phyloP scores from a whole-genome alignment of 345 rosid species.

The Hibiscus trionum region DNA sequence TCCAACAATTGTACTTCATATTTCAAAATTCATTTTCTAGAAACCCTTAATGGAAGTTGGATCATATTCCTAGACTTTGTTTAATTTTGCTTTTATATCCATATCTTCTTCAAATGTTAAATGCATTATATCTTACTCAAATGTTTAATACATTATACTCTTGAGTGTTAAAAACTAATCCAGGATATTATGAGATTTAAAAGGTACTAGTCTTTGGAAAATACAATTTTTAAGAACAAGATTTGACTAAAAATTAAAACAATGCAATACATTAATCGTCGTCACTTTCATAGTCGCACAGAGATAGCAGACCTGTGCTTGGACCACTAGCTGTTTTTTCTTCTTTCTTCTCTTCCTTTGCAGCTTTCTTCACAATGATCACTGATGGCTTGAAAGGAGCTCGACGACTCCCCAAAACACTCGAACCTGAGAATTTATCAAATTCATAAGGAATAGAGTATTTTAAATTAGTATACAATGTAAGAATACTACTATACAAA shows the following conservation, averaged over 20 bases:
- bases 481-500: not conserved
- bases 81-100: no score
- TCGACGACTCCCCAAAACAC: slow-evolving; percentile 16
- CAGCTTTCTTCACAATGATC: slow-evolving; percentile 48
- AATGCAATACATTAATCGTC: slow-evolving; percentile 31
- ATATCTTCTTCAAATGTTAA: no score
- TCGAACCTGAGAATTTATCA: slow-evolving; percentile 7
- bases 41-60: no score
- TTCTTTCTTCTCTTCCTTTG: slow-evolving; percentile 33
- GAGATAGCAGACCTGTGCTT: slow-evolving; percentile 36
- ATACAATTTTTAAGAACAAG: not conserved
- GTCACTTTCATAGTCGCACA: slow-evolving; percentile 55
- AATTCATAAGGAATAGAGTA: not conserved
- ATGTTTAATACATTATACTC: not conserved
- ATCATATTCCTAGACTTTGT: no score
- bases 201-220: not conserved
- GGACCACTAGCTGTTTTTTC: slow-evolving; percentile 14
- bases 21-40: no score
- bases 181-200: not conserved
- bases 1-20: no score
- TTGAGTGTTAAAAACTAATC: not conserved
- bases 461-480: not conserved
- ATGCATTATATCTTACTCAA: no score
- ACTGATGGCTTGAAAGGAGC: slow-evolving; percentile 23
- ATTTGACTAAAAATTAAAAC: not conserved